Percentiles rank a stretch among this genome's conserved stretches.
These are phyloP conservation scores for Thielaviopsis cerberus DNA, from an alignment of 2,329 filamentous ascomycete species.

Conservation along the genomic window DNA sequence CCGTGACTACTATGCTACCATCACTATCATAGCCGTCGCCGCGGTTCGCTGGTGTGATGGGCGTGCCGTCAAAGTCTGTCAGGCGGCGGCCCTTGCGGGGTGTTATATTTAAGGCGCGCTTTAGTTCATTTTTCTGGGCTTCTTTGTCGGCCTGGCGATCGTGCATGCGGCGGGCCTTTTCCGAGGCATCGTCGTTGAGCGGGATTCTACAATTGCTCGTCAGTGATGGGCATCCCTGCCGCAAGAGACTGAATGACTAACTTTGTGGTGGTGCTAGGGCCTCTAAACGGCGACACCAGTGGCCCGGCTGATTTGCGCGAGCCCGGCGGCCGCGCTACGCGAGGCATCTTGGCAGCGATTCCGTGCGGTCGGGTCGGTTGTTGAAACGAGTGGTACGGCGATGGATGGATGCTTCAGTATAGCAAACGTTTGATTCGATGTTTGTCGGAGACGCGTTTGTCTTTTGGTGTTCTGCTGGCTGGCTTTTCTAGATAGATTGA, in stretches of 20 bases:
- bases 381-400: background rate
- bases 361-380: background rate
- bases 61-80: slow-evolving; percentile 37
- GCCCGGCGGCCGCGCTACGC: background rate
- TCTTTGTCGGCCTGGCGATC: slow-evolving; percentile 78
- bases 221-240: background rate
- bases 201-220: slow-evolving; percentile 37
- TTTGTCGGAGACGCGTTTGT: background rate
- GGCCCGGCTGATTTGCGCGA: background rate
- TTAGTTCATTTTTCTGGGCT: slow-evolving; percentile 80
- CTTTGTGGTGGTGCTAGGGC: background rate
- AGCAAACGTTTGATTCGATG: background rate
- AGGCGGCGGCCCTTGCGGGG: slow-evolving; percentile 44
- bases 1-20: slow-evolving; percentile 46
- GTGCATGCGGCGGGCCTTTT: slow-evolving; percentile 75
- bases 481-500: background rate
- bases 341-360: background rate
- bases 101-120: slow-evolving; percentile 53
- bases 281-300: background rate
- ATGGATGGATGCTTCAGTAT: background rate
- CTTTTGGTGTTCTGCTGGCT: background rate
- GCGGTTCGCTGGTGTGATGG: slow-evolving; percentile 30
- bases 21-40: slow-evolving; percentile 18
- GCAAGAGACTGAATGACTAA: background rate
- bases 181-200: slow-evolving; percentile 83